A percentile compares a stretch with the other conserved stretches of the same genome.
Evolutionary conservation across 805 yeast species (phyloP).

Genomic region (Candida sphagnicola): DNA sequence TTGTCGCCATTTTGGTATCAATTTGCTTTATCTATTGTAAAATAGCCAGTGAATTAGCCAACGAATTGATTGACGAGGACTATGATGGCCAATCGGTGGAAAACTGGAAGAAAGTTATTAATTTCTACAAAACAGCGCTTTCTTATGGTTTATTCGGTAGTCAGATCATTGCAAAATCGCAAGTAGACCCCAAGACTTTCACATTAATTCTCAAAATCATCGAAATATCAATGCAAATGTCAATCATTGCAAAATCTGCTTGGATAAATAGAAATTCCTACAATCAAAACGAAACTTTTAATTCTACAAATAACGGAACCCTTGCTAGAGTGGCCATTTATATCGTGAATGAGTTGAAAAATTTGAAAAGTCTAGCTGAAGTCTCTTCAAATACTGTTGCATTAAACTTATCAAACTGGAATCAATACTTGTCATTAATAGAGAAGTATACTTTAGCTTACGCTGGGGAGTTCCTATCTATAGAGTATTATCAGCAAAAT

Average conservation of each 20-base stretch:
- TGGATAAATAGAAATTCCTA: conserved; percentile 30
- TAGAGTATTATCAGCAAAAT: conserved; percentile 43
- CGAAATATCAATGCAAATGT: conserved; percentile 33
- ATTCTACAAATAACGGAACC: conserved; percentile 30
- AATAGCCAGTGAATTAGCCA: conserved; percentile 32
- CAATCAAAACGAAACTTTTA: conserved; percentile 16
- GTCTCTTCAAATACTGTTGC: background rate
- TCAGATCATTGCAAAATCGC: conserved; percentile 1
- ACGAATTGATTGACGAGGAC: conserved; percentile 30
- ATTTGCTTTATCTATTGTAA: conserved; percentile 24
- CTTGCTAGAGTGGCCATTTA: conserved; percentile 44
- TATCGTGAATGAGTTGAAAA: conserved; percentile 29
- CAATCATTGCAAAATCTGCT: conserved; percentile 34
- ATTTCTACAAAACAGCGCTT: conserved; percentile 28
- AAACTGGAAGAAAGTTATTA: conserved; percentile 35
- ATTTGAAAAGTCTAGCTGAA: conserved; percentile 17
- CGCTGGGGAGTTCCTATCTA: conserved; percentile 41
- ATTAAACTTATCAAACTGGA: conserved; percentile 19
- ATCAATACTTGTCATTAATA: conserved; percentile 25
- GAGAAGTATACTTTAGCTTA: conserved; percentile 38
- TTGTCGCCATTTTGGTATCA: conserved; percentile 21
- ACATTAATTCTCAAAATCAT: conserved; percentile 20
- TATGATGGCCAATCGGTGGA: conserved; percentile 13
- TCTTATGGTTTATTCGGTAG: conserved; percentile 24
- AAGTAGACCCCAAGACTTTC: conserved; percentile 5